These are phyloP conservation scores for Serendipita sp. DNA, from an alignment of 768 basidiomycete species.

Conservation along the genomic window DNA sequence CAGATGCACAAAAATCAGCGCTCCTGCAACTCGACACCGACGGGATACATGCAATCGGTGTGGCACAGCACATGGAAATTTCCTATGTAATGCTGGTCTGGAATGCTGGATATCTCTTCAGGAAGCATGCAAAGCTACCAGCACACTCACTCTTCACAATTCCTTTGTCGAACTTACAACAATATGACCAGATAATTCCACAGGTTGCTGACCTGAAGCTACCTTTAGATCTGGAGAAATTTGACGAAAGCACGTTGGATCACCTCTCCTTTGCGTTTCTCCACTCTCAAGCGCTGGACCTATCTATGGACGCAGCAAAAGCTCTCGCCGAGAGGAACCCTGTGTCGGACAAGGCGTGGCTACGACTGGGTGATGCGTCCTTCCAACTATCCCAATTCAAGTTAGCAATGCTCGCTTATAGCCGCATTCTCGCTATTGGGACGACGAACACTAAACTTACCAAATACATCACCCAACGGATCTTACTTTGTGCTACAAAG, in stretches of 20 bases:
- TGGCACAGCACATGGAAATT: background rate
- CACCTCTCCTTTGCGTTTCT: slow-evolving; percentile 33
- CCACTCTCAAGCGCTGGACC: slow-evolving; percentile 20
- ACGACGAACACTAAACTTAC: slow-evolving; percentile 21
- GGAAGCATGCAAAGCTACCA: slow-evolving; percentile 32
- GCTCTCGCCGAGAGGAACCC: slow-evolving; percentile 20
- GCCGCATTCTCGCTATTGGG: slow-evolving; percentile 26
- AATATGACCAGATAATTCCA: slow-evolving; percentile 32
- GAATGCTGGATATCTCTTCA: slow-evolving; percentile 35
- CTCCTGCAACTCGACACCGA: background rate
- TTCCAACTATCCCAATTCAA: slow-evolving; percentile 23
- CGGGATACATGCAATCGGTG: background rate
- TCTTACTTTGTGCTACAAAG: slow-evolving; percentile 27
- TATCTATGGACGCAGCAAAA: slow-evolving; percentile 21
- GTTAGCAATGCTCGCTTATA: slow-evolving; percentile 40
- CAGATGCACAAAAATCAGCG: background rate
- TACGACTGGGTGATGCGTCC: slow-evolving; percentile 34
- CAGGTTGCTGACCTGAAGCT: slow-evolving; percentile 30
- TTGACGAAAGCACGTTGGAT: slow-evolving; percentile 25
- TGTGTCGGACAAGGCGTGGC: slow-evolving; percentile 29
- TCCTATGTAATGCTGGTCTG: slow-evolving; percentile 38
- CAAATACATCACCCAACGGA: slow-evolving; percentile 29
- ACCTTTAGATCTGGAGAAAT: slow-evolving; percentile 18
- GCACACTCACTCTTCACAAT: slow-evolving; percentile 42
- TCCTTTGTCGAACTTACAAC: slow-evolving; percentile 20